Evolutionary conservation across 225 moss, liverwort and hornwort genomes (phyloP), one percentile per base, ranked within the genome.

Genomic region (Rhytidiadelphus loreus): DNA sequence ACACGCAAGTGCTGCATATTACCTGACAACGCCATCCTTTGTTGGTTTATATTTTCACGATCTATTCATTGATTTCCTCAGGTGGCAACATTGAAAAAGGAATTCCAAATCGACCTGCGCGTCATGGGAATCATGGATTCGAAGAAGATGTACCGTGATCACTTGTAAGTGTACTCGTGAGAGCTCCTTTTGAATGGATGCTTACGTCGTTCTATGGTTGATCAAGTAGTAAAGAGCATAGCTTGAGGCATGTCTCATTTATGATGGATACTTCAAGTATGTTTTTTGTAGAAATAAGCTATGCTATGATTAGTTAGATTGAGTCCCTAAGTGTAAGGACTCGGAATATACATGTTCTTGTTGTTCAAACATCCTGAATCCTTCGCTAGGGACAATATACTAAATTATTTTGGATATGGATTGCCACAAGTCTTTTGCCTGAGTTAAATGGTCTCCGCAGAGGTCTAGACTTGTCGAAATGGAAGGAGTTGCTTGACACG

Each of bases 71-170:
- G 77, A 44, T 72, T 80, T 90, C 64, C 37, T 18, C 85, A 99
- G 99, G 94, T 86, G 60, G 93, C 94, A 66, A 93, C 87, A 60
- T 92, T 99, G 92, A 96, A 94, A 91, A 94, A 92, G 73, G 95
- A 95, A 37, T 97, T 97, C 60, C 94, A 95, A 64, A 97, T 99
- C 71, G 99, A 96, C 83, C 90, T 99, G 83, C 96, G 97, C 35
- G 96, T 99, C 48, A 94, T 96, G 96, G 99, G 96, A 83, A 91
- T 99, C 76, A 95, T 95, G 56, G 95, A 95, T 77, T 94, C 95
- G 76, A 96, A 91, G 87, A 93, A 87, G 35, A 95, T 97, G 98
- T 92, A 94, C 86, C 93, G 95, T 83, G 95, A 98, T 92, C 94
- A 97, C 82, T 93, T 93, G 96, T 98, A 93, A 95, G 97, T 93